Conservation (phyloP, 208 protist species). For the Trypanosoma melophagium region DNA sequence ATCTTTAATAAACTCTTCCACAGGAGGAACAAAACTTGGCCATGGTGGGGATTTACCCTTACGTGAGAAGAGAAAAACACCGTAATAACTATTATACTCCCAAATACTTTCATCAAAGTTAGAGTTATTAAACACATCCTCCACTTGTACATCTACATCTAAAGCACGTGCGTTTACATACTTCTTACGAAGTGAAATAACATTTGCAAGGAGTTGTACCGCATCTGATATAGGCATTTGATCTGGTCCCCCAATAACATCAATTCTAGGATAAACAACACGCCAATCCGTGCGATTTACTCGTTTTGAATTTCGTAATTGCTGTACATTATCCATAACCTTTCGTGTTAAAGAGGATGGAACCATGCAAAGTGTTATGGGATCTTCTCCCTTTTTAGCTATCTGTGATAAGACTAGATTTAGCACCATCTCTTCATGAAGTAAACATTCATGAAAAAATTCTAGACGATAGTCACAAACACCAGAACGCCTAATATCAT, state of each 20-base stretch:
- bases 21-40: constrained; percentile 70
- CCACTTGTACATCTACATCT: constrained; percentile 61
- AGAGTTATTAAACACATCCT: constrained; percentile 84
- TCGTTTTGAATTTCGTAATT: constrained; percentile 40
- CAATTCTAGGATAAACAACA: constrained; percentile 79
- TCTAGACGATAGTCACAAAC: constrained; percentile 84
- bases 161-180: constrained; percentile 55
- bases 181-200: constrained; percentile 70
- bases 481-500: constrained; percentile 64
- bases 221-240: constrained; percentile 31
- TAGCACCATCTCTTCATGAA: constrained; percentile 81
- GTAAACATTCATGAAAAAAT: constrained; percentile 74
- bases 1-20: constrained; percentile 86
- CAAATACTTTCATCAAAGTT: constrained; percentile 81
- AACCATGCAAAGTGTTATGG: constrained; percentile 16
- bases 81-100: constrained; percentile 91
- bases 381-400: constrained; percentile 41
- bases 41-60: constrained; percentile 69
- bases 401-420: constrained; percentile 66
- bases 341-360: constrained; percentile 9
- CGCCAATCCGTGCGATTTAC: constrained; percentile 80
- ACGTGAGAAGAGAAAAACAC: constrained; percentile 77
- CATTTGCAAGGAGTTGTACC: constrained; percentile 61
- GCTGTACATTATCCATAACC: constrained; percentile 49
- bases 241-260: constrained; percentile 43